Base-by-base conservation (phyloP, 225 moss, liverwort and hornwort species). In the Rhytidiadelphus loreus region DNA sequence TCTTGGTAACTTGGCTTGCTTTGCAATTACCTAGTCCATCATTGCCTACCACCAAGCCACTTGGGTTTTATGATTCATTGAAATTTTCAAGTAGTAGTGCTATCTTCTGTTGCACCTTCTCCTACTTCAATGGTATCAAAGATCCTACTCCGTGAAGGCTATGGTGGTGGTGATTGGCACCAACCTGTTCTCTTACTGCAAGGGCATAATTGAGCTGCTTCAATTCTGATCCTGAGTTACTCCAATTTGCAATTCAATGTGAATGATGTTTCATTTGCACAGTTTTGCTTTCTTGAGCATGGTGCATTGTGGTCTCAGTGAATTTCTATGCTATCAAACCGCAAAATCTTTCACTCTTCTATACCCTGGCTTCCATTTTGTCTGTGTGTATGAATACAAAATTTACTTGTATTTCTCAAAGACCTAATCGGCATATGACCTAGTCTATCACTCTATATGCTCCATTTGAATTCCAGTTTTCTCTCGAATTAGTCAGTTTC, bases 101-200 rank as follows among this genome's bases (percentile, higher is more conserved):
- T 29, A 17, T 73, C 6, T 44, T 73, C 16, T 1, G 2, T 29
- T 46, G 24, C 8, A 70, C 70, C 41, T 25, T 70, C 8, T 70
- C 25, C 70, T 41, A 25, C 24, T 70, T 46, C 10, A 73, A 6
- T 46, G 1, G 17, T 73, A 17, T 44, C 10, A 44, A 44, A 29
- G 46, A 73, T 73, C 3, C 3, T 46, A 10, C 1, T 46, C 3
- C 6, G 6, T 6, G 3, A 29, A 44, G 17, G 29, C 10, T n/a
- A 2, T 46, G 10, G 17, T 18, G 10, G 29, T 6, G 6, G 6
- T 29, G 16, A 44, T 7, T 73, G 0, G 11, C 2, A 29, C 29
- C 17, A 46, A 18, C 2, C 0, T 1, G 0, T 46, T 48, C 2
- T 48, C 19, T 44, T 19, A 30, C 2, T 32, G 0, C 2, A 48